These are phyloP conservation scores for Reutealis trisperma DNA, from an alignment of 345 rosid species.

Conservation along the genomic window DNA sequence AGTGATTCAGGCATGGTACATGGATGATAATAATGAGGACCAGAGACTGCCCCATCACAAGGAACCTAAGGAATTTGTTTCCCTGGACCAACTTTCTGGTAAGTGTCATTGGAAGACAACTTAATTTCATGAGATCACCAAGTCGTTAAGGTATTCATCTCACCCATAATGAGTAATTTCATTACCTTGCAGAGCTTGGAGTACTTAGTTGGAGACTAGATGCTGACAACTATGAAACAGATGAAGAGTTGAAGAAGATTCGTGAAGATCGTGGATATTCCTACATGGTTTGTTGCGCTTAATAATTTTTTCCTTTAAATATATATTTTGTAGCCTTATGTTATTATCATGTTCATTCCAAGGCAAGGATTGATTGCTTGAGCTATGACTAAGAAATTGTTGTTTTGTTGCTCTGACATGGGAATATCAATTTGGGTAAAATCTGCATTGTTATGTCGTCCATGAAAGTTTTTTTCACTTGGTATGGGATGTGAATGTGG, in stretches of 20 bases:
- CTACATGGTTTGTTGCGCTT: constrained; percentile 58
- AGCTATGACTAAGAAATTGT: background rate
- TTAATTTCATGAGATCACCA: background rate
- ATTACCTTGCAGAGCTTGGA: constrained; percentile 64
- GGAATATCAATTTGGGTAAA: background rate
- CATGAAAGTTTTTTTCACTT: background rate
- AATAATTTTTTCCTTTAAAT: background rate
- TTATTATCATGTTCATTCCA: background rate
- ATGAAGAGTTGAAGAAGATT: constrained; percentile 83
- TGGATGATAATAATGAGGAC: constrained; percentile 82
- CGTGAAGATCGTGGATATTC: constrained; percentile 88
- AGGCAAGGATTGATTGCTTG: background rate
- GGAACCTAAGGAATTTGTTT: constrained; percentile 76
- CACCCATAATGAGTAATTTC: background rate
- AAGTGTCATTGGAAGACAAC: background rate
- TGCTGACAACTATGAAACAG: constrained; percentile 89
- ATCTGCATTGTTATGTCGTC: background rate
- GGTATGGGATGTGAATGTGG: background rate
- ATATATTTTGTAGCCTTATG: background rate
- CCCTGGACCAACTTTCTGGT: constrained; percentile 77
- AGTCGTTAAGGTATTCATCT: constrained; percentile 1
- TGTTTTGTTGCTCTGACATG: background rate
- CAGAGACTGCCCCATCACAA: constrained; percentile 92
- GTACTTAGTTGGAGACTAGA: constrained; percentile 88
- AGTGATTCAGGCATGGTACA: constrained; percentile 89